Conservation (phyloP, 441 rosid species). For the Cnidoscolus chayamansa region DNA sequence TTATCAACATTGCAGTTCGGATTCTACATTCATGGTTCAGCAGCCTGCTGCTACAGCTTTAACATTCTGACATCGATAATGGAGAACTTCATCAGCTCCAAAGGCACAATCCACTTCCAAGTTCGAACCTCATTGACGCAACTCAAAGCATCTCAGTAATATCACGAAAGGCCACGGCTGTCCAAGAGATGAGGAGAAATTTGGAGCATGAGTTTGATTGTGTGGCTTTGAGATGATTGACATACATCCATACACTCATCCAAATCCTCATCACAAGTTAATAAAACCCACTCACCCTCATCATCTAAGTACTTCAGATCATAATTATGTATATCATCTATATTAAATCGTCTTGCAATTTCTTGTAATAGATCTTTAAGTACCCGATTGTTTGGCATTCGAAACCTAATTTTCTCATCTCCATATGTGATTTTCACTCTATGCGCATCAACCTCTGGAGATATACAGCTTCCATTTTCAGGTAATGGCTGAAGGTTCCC, state of each 20-base stretch:
- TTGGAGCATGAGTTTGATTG: constrained; percentile 59
- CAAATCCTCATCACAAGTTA: constrained; percentile 84
- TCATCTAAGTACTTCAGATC: constrained; percentile 88
- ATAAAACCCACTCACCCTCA: constrained; percentile 83
- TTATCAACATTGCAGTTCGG: background rate
- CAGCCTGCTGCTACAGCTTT: background rate
- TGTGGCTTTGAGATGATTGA: constrained; percentile 44
- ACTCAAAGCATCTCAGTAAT: background rate
- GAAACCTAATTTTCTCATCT: constrained; percentile 63
- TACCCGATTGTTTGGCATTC: constrained; percentile 48
- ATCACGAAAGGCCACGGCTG: constrained; percentile 29
- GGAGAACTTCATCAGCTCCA: background rate
- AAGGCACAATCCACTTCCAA: background rate
- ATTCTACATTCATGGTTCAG: background rate
- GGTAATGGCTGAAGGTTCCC: constrained; percentile 32
- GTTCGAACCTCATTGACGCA: background rate
- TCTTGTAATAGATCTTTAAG: constrained; percentile 52
- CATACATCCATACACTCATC: constrained; percentile 73
- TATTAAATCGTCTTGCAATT: constrained; percentile 60
- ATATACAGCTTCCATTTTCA: constrained; percentile 22
- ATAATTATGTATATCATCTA: constrained; percentile 50
- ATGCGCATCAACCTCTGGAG: constrained; percentile 42
- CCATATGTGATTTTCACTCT: constrained; percentile 64
- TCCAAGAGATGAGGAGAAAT: constrained; percentile 41
- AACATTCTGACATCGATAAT: background rate